These are phyloP conservation scores for Metschnikowia santaceciliae DNA, from an alignment of 805 yeast genomes.

Conservation along the genomic window DNA sequence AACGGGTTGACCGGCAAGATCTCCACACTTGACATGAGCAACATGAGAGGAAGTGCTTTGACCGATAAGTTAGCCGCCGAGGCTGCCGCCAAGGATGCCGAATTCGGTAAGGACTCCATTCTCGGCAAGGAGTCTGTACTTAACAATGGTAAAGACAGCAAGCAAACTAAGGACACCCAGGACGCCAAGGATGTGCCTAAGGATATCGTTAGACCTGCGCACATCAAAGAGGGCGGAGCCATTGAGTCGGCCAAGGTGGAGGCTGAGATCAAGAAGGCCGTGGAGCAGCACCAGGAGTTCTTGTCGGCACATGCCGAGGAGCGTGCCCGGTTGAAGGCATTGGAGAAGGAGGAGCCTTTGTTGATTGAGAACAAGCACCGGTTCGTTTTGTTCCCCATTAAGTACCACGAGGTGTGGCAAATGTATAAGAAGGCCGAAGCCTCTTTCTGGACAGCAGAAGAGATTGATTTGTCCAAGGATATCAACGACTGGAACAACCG, in stretches of 20 bases:
- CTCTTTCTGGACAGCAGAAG: conserved; percentile 99
- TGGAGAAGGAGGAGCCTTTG: conserved; percentile 87
- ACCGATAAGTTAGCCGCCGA: conserved; percentile 43
- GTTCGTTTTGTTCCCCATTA: conserved; percentile 92
- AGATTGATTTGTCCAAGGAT: conserved; percentile 93
- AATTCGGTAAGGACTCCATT: conserved; percentile 16
- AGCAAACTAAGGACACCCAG: no score
- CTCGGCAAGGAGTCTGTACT: conserved; percentile 15
- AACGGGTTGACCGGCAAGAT: conserved; percentile 45
- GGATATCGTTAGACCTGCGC: conserved; percentile 17
- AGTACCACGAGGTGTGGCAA: conserved; percentile 97
- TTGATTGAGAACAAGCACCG: conserved; percentile 80
- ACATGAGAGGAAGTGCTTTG: conserved; percentile 31
- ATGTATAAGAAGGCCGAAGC: conserved; percentile 99
- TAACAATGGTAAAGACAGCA: conserved; percentile 3
- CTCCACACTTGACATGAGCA: conserved; percentile 36
- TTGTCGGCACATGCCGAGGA: conserved; percentile 61
- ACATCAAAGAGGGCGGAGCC: conserved; percentile 19
- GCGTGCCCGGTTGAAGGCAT: conserved; percentile 66
- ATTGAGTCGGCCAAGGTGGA: conserved; percentile 20
- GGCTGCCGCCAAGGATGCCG: conserved; percentile 18
- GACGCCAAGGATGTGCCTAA: conserved; percentile 17
- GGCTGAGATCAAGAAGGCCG: conserved; percentile 23
- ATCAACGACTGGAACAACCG: conserved; percentile 86
- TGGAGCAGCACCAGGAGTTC: conserved; percentile 49